Conservation (phyloP, 495 filamentous ascomycete genomes). For the Hypoxylon fuscum region DNA sequence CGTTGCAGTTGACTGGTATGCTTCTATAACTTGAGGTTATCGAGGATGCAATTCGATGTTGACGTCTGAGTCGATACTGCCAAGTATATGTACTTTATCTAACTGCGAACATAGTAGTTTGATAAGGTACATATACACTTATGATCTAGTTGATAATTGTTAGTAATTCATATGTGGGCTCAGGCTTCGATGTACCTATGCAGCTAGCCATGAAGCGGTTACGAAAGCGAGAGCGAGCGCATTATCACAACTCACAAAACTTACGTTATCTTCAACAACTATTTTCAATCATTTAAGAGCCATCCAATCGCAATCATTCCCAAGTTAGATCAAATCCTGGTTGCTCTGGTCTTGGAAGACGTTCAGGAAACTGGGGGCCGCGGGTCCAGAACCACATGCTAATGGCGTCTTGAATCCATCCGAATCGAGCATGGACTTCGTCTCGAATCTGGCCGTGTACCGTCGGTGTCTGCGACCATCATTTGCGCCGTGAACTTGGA, state of each 20-base stretch:
- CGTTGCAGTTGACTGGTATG: no score
- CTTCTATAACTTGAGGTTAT: no score
- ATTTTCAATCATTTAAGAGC: no score
- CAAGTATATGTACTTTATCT: no score
- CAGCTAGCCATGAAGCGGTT: no score
- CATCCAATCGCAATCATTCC: constrained; percentile 26
- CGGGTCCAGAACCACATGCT: constrained; percentile 4
- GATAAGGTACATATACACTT: no score
- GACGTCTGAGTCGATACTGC: no score
- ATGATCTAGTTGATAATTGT: neutral
- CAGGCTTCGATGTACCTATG: no score
- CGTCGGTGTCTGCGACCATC: constrained; percentile 8
- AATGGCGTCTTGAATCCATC: constrained; percentile 11
- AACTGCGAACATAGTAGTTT: no score
- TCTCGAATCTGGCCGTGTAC: constrained; percentile 13
- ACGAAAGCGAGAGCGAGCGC: neutral
- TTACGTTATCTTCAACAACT: neutral
- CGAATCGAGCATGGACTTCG: constrained; percentile 38
- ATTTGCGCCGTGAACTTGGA: constrained; percentile 18
- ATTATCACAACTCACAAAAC: neutral
- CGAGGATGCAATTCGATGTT: no score
- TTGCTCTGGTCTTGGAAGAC: no score
- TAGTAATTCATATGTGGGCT: neutral
- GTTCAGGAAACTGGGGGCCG: neutral
- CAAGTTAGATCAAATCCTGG: neutral